Percentiles rank a stretch among this genome's conserved stretches.
These are phyloP conservation scores for Dothiorella sarmentorum DNA, from an alignment of 2,329 filamentous ascomycete genomes.

Conservation along the genomic window DNA sequence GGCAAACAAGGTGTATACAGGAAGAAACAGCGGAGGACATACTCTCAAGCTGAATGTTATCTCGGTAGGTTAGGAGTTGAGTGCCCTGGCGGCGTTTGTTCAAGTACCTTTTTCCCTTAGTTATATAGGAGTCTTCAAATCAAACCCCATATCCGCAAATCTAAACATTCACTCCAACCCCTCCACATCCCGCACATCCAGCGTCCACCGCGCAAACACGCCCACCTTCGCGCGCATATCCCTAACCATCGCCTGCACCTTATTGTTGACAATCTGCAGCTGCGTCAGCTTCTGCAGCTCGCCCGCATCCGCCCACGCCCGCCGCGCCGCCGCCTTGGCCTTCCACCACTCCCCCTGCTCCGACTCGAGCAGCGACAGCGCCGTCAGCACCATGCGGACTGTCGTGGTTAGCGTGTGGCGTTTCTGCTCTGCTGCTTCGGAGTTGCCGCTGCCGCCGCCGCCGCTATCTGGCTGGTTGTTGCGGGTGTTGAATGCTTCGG, in stretches of 20 bases:
- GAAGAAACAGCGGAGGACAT: too few species aligned
- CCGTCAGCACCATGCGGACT: background rate
- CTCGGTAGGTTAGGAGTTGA: too few species aligned
- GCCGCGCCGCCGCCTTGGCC: background rate
- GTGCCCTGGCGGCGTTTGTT: too few species aligned
- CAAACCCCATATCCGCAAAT: too few species aligned
- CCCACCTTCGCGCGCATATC: constrained; percentile 15
- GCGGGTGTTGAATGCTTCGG: background rate
- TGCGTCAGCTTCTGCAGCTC: background rate
- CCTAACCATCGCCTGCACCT: background rate
- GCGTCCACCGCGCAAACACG: constrained; percentile 4
- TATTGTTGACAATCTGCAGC: constrained; percentile 8
- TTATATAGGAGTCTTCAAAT: too few species aligned
- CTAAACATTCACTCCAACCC: too few species aligned
- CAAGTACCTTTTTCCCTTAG: too few species aligned
- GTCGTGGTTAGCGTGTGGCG: background rate
- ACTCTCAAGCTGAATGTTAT: too few species aligned
- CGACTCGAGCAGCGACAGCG: background rate
- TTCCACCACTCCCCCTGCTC: constrained; percentile 16
- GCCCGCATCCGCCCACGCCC: background rate
- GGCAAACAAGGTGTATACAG: too few species aligned
- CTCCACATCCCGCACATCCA: background rate
- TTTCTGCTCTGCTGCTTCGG: background rate
- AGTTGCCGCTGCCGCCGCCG: background rate
- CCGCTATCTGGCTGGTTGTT: background rate